These are phyloP conservation scores for Metschnikowia bowlesiae DNA, from an alignment of 805 yeast species.

Conservation along the genomic window DNA sequence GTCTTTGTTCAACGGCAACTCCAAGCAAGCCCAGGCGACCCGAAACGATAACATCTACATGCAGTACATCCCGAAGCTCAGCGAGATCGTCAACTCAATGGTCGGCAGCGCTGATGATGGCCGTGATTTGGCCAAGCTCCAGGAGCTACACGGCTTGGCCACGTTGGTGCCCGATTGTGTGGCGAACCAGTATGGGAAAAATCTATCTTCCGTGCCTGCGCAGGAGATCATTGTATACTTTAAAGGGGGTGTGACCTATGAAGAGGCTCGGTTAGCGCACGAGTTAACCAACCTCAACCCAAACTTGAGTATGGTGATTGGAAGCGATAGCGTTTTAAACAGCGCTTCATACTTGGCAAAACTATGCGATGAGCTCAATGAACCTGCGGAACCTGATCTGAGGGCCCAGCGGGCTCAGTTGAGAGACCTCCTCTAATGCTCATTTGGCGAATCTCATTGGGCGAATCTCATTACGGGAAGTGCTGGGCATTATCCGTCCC, in stretches of 20 bases:
- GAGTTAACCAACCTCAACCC: conserved; percentile 58
- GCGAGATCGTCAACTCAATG: conserved; percentile 29
- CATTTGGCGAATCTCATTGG: no score
- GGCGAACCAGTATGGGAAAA: conserved; percentile 23
- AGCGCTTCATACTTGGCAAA: conserved; percentile 31
- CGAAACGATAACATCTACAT: conserved; percentile 71
- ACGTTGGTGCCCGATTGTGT: conserved; percentile 40
- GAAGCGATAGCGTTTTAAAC: conserved; percentile 51
- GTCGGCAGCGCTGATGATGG: conserved; percentile 8
- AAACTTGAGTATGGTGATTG: conserved; percentile 67
- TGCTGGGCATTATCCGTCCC: neutral
- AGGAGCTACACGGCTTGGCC: conserved; percentile 16
- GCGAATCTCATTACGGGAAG: neutral
- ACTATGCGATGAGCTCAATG: conserved; percentile 29
- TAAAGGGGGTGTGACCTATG: conserved; percentile 89
- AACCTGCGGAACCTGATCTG: conserved; percentile 20
- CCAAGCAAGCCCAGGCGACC: conserved; percentile 10
- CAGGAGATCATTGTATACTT: conserved; percentile 70
- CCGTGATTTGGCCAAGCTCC: conserved; percentile 4
- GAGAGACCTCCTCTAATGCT: conserved; percentile 23
- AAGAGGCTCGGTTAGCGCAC: conserved; percentile 80
- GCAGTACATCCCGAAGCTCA: conserved; percentile 83
- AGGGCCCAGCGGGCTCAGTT: conserved; percentile 40
- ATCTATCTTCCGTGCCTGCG: conserved; percentile 24
- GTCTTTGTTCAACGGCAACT: conserved; percentile 27